A percentile compares a stretch with the other conserved stretches of the same genome.
Conservation (phyloP, 2,329 filamentous ascomycete genomes). For the Phialocephala subalpina region DNA sequence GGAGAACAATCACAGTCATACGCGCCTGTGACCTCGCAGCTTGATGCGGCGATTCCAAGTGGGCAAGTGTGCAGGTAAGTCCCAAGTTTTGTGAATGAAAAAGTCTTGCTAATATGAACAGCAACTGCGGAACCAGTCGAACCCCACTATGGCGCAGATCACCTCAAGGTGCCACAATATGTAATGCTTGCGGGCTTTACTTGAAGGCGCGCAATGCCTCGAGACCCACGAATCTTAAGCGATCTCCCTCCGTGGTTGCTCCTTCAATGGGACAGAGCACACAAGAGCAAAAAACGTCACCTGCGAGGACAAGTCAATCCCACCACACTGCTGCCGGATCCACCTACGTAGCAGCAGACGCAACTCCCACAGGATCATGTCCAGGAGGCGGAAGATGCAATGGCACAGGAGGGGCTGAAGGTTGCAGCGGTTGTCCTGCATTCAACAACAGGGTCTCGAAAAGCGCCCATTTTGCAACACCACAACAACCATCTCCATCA, state of each 20-base stretch:
- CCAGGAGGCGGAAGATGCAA: slow-evolving; percentile 96
- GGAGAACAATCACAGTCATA: slow-evolving; percentile 34
- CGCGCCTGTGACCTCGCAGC: slow-evolving; percentile 20
- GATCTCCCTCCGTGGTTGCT: slow-evolving; percentile 64
- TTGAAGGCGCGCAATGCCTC: slow-evolving; percentile 91
- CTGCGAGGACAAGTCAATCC: slow-evolving; percentile 44
- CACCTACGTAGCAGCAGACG: slow-evolving; percentile 80
- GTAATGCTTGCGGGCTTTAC: slow-evolving; percentile 96
- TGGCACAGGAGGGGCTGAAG: slow-evolving; percentile 92
- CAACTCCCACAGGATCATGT: slow-evolving; percentile 83
- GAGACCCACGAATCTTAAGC: slow-evolving; percentile 89
- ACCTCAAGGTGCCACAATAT: slow-evolving; percentile 92
- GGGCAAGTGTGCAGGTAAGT: slow-evolving; percentile 78
- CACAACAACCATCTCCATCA: slow-evolving; percentile 34
- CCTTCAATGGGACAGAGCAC: slow-evolving; percentile 35
- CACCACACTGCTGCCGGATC: slow-evolving; percentile 54
- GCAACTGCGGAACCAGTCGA: slow-evolving; percentile 93
- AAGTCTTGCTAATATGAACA: slow-evolving; percentile 50
- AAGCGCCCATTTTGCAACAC: slow-evolving; percentile 74
- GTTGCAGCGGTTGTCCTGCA: slow-evolving; percentile 93
- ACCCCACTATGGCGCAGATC: slow-evolving; percentile 96
- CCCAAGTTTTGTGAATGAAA: background rate
- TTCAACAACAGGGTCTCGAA: slow-evolving; percentile 98
- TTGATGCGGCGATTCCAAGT: slow-evolving; percentile 47
- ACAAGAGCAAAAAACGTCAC: slow-evolving; percentile 39